phyloP scores from a whole-genome alignment of 257 asterid species.

The Parsonsia alboflavescens region DNA sequence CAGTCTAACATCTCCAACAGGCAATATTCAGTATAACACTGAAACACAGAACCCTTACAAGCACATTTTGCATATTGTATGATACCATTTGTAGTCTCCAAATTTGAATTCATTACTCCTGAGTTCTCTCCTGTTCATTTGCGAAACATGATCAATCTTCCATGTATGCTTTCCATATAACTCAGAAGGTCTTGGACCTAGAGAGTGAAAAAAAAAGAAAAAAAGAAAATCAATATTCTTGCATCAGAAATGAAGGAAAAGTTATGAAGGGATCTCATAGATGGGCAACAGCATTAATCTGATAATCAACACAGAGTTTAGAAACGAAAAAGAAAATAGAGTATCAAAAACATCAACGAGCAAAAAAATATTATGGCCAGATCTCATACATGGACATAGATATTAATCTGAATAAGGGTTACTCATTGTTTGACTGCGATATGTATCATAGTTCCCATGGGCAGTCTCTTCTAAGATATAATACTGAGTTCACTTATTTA shows the following conservation, averaged over 20 bases:
- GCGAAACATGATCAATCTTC: slow-evolving; percentile 50
- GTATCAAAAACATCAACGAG: neutral
- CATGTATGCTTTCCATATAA: slow-evolving; percentile 44
- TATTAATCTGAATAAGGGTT: neutral
- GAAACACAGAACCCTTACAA: neutral
- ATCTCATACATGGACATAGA: neutral
- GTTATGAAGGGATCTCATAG: neutral
- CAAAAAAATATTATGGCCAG: slow-evolving; percentile 3
- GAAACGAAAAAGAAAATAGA: neutral
- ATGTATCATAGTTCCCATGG: neutral
- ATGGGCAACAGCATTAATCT: neutral
- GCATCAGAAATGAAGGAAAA: neutral
- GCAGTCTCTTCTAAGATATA: neutral
- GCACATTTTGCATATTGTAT: slow-evolving; percentile 5
- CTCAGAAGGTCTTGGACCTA: slow-evolving; percentile 39
- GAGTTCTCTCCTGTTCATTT: slow-evolving; percentile 48
- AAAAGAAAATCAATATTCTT: neutral
- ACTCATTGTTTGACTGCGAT: neutral
- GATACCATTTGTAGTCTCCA: slow-evolving; percentile 50
- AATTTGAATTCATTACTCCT: slow-evolving; percentile 44
- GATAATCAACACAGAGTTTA: slow-evolving; percentile 1
- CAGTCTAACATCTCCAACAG: neutral
- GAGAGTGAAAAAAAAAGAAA: slow-evolving; percentile 11
- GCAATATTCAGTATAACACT: neutral
- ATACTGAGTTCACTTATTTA: neutral